Conservation (phyloP, 306 rosid species). For the Lupinus albus region DNA sequence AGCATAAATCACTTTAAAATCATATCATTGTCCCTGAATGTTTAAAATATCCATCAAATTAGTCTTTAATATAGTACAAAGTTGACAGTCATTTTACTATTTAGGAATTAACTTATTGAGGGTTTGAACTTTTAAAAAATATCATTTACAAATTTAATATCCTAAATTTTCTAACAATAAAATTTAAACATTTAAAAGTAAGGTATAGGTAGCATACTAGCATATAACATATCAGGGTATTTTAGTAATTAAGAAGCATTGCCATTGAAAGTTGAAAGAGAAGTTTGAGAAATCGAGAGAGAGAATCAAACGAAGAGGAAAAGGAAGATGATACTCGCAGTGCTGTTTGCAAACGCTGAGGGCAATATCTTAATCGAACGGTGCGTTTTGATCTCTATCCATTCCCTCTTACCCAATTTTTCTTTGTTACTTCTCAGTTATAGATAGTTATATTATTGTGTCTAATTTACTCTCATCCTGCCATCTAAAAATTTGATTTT, state of each 20-base stretch:
- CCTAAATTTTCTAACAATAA: too few species aligned
- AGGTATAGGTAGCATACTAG: too few species aligned
- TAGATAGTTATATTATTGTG: not conserved
- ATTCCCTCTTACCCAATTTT: slow-evolving; percentile 10
- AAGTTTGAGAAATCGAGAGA: not conserved
- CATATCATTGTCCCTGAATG: too few species aligned
- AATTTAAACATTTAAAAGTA: too few species aligned
- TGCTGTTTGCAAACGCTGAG: slow-evolving; percentile 68
- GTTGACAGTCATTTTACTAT: too few species aligned
- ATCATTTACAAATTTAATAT: too few species aligned
- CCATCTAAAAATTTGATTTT: slow-evolving; percentile 13
- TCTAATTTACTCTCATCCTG: not conserved
- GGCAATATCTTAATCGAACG: slow-evolving; percentile 88
- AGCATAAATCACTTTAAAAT: too few species aligned
- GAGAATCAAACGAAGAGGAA: not conserved
- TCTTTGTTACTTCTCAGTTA: not conserved
- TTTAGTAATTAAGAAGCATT: not conserved
- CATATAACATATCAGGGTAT: not conserved
- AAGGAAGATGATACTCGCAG: slow-evolving; percentile 64
- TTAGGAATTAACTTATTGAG: too few species aligned
- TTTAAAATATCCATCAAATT: too few species aligned
- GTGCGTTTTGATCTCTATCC: slow-evolving; percentile 46
- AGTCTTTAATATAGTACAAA: too few species aligned
- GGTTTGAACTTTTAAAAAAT: too few species aligned
- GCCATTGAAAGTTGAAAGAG: not conserved